Conservation (phyloP, 805 yeast genomes). For the Cyberlindnera misumaiensis region DNA sequence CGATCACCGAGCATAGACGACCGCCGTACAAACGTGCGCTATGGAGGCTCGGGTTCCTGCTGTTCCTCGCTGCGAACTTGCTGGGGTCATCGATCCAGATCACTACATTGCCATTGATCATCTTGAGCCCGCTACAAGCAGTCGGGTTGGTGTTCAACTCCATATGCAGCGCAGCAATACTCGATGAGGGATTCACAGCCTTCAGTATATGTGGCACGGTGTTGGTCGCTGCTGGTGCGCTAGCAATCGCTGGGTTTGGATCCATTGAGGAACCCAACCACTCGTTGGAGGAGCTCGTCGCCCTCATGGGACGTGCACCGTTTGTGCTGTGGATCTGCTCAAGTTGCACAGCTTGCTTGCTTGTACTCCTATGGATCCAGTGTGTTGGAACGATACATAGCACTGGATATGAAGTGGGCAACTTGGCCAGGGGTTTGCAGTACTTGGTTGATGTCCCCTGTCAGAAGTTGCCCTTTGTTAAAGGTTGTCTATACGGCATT, state of each 20-base stretch:
- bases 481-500: conserved; percentile 61
- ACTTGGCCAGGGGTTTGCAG: conserved; percentile 1
- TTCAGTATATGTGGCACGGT: conserved; percentile 57
- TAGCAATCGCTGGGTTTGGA: conserved; percentile 71
- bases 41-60: conserved; percentile 69
- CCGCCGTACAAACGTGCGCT: conserved; percentile 41
- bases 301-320: conserved; percentile 32
- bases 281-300: conserved; percentile 39
- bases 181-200: conserved; percentile 60
- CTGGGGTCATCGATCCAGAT: conserved; percentile 81
- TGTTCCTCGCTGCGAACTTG: conserved; percentile 68
- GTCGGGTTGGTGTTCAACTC: conserved; percentile 86
- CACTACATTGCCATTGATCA: conserved; percentile 73
- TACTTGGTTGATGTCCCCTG: conserved; percentile 3
- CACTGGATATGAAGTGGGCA: background rate
- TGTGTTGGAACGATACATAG: conserved; percentile 10
- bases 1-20: conserved; percentile 11
- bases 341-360: conserved; percentile 27
- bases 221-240: conserved; percentile 66
- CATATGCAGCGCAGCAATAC: conserved; percentile 56
- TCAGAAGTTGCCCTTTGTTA: conserved; percentile 25
- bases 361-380: conserved; percentile 25
- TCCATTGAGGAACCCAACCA: conserved; percentile 47
- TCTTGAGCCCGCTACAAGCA: conserved; percentile 78
- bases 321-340: conserved; percentile 54